These are phyloP conservation scores for Suillus cothurnatus DNA, from an alignment of 768 basidiomycete genomes.

Conservation along the genomic window DNA sequence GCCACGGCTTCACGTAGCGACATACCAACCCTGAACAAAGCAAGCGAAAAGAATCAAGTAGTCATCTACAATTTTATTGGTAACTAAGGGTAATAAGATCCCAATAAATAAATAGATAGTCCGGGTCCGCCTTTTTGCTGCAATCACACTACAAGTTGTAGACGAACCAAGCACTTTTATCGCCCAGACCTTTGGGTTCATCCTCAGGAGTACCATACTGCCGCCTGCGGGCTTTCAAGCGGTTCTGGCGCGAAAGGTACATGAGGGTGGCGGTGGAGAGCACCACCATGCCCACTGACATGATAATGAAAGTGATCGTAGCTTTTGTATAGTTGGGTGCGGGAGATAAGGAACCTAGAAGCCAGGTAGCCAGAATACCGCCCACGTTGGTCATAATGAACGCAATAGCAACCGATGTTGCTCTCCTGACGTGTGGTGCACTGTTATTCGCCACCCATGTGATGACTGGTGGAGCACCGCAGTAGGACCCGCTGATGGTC, in stretches of 20 bases:
- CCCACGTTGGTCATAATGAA: conserved; percentile 62
- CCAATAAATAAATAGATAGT: neutral
- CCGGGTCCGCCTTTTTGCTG: neutral
- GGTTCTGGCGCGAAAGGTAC: conserved; percentile 48
- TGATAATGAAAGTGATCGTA: conserved; percentile 36
- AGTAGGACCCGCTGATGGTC: conserved; percentile 53
- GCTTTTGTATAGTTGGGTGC: conserved; percentile 53
- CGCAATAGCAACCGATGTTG: conserved; percentile 57
- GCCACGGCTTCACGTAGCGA: neutral
- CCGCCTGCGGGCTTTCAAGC: conserved; percentile 44
- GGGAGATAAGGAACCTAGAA: conserved; percentile 51
- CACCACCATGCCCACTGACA: conserved; percentile 43
- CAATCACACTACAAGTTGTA: conserved; percentile 43
- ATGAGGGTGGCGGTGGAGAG: conserved; percentile 39
- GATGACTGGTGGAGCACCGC: conserved; percentile 52
- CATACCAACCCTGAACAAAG: neutral
- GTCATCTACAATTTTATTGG: neutral
- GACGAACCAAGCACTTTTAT: conserved; percentile 55
- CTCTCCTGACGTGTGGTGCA: conserved; percentile 55
- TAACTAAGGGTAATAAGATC: neutral
- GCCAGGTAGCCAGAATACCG: conserved; percentile 64
- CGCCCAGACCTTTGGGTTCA: conserved; percentile 47
- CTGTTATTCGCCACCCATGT: conserved; percentile 69
- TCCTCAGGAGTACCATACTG: conserved; percentile 30
- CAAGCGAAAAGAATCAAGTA: neutral